Percentiles rank a stretch among this genome's conserved stretches.
These are phyloP conservation scores for Ogataea trehalophila DNA, from an alignment of 805 yeast species.

Conservation along the genomic window DNA sequence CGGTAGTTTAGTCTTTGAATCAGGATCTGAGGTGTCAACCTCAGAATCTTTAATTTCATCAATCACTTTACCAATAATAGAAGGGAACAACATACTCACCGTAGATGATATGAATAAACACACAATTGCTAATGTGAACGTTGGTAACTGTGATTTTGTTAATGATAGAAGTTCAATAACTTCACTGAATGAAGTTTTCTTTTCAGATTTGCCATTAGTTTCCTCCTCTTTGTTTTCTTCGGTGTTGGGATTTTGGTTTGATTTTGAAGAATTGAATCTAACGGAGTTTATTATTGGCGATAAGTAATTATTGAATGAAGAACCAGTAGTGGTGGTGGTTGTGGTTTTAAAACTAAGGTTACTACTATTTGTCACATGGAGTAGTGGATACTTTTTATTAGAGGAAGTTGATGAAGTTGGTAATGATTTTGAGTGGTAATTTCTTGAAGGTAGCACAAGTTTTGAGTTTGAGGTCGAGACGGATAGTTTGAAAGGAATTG, in stretches of 20 bases:
- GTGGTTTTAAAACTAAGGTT: too few species aligned
- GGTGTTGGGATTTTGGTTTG: not conserved
- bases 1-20: not conserved
- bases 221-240: not conserved
- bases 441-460: too few species aligned
- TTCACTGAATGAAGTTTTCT: conserved; percentile 31
- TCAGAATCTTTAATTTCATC: conserved; percentile 53
- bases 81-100: conserved; percentile 76
- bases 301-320: too few species aligned
- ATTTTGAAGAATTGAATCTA: not conserved
- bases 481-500: too few species aligned
- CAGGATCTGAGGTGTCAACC: conserved; percentile 14
- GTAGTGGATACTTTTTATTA: too few species aligned
- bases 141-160: conserved; percentile 52
- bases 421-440: too few species aligned
- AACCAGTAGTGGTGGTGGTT: too few species aligned
- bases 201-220: conserved; percentile 2
- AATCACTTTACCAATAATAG: conserved; percentile 78
- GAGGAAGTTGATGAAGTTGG: too few species aligned
- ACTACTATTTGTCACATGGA: too few species aligned
- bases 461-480: too few species aligned
- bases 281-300: not conserved
- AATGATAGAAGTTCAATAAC: conserved; percentile 45
- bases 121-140: conserved; percentile 55
- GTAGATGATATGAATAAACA: conserved; percentile 69